A percentile compares a stretch with the other conserved stretches of the same genome.
Evolutionary conservation across 495 filamentous ascomycete genomes (phyloP).

Genomic region (Penicillium canescens): DNA sequence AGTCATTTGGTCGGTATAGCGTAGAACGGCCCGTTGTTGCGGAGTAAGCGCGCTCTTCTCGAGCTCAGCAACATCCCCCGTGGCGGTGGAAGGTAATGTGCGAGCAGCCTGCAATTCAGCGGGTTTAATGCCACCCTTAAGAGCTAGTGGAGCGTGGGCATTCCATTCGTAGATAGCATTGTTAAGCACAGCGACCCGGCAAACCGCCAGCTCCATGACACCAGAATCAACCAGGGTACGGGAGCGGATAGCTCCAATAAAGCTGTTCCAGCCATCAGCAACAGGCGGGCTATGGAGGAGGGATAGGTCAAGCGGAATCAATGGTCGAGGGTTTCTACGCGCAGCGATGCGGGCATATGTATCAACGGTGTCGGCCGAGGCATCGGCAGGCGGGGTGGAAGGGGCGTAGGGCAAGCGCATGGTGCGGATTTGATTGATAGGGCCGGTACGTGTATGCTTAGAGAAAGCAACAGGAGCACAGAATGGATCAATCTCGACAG

Average conservation of each 20-base stretch:
- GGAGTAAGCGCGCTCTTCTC: conserved; percentile 48
- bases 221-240: conserved; percentile 63
- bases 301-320: conserved; percentile 67
- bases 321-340: conserved; percentile 60
- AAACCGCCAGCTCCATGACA: conserved; percentile 40
- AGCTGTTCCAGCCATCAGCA: conserved; percentile 76
- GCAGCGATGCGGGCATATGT: conserved; percentile 60
- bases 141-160: conserved; percentile 68
- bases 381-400: conserved; percentile 44
- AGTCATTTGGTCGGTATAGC: conserved; percentile 40
- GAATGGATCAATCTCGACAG: no score
- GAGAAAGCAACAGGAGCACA: neutral
- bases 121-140: conserved; percentile 37
- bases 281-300: conserved; percentile 70
- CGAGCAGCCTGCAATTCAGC: conserved; percentile 48
- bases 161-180: conserved; percentile 78
- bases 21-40: conserved; percentile 66
- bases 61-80: conserved; percentile 23
- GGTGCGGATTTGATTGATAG: conserved; percentile 16
- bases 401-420: conserved; percentile 71
- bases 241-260: conserved; percentile 68
- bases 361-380: conserved; percentile 37
- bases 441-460: no score
- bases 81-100: conserved; percentile 36
- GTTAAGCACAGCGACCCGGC: conserved; percentile 71